phyloP scores from a whole-genome alignment of 2,329 filamentous ascomycete species.

The Thielaviopsis ethacetica region DNA sequence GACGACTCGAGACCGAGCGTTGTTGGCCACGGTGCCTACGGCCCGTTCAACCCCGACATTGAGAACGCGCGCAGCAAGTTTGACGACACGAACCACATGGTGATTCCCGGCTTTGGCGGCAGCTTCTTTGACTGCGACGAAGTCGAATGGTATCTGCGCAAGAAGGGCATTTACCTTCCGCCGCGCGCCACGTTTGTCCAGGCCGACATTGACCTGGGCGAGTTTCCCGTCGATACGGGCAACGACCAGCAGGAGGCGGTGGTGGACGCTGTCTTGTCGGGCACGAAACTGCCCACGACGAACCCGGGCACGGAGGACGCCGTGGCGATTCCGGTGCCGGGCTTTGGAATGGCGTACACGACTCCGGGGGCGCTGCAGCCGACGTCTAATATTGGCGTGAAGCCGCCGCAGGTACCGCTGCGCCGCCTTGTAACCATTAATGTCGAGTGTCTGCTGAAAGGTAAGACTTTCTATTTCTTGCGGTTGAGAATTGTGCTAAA shows the following conservation, averaged over 20 bases:
- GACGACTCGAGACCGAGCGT: neutral
- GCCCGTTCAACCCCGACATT: constrained; percentile 29
- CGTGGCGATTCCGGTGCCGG: constrained; percentile 1
- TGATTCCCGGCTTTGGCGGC: constrained; percentile 48
- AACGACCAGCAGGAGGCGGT: neutral
- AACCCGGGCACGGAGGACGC: neutral
- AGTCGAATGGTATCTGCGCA: constrained; percentile 55
- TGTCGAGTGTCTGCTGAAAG: constrained; percentile 20
- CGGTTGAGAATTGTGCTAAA: neutral
- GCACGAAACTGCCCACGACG: neutral
- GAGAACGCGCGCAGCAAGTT: constrained; percentile 27
- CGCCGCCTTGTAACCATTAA: constrained; percentile 20
- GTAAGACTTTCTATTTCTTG: constrained; percentile 15
- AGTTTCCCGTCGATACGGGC: constrained; percentile 20
- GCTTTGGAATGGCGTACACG: constrained; percentile 1
- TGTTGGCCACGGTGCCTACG: constrained; percentile 19
- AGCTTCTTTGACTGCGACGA: constrained; percentile 66
- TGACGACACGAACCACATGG: constrained; percentile 32
- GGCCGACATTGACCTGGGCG: constrained; percentile 33
- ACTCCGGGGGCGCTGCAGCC: neutral
- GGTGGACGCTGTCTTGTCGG: constrained; percentile 1
- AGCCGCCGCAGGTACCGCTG: constrained; percentile 16
- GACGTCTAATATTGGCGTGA: neutral
- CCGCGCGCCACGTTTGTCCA: constrained; percentile 42
- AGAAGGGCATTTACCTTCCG: constrained; percentile 46